Evolutionary conservation across 305 asterid genomes (phyloP).

Genomic region (Fraxinus sp.): DNA sequence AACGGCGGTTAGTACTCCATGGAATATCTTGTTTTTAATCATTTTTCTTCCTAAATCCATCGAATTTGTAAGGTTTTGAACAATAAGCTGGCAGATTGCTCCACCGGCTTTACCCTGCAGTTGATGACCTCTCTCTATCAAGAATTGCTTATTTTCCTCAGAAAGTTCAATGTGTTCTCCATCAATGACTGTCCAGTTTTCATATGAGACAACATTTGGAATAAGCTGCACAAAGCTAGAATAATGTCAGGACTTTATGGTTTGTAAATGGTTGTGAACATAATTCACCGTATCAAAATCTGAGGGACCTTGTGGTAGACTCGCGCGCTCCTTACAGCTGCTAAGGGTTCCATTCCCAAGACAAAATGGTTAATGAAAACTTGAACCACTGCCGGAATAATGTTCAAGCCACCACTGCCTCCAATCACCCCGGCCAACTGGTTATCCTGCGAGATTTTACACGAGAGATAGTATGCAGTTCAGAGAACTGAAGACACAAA

Average conservation of each 20-base stretch:
- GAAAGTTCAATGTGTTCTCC: constrained; percentile 84
- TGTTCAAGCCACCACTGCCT: constrained; percentile 79
- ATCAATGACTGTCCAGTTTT: constrained; percentile 76
- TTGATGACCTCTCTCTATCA: constrained; percentile 65
- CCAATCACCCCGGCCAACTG: constrained; percentile 84
- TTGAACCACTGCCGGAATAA: constrained; percentile 77
- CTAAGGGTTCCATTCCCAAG: constrained; percentile 70
- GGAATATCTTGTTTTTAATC: constrained; percentile 23
- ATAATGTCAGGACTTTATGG: constrained; percentile 3
- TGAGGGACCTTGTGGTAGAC: constrained; percentile 65
- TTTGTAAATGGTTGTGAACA: neutral
- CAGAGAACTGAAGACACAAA: neutral
- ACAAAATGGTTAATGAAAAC: constrained; percentile 84
- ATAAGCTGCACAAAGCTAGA: constrained; percentile 49
- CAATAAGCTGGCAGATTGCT: constrained; percentile 74
- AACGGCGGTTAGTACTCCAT: constrained; percentile 67
- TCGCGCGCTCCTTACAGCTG: constrained; percentile 75
- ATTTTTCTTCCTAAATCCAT: constrained; percentile 31
- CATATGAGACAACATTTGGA: constrained; percentile 71
- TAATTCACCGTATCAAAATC: neutral
- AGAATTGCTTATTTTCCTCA: constrained; percentile 42
- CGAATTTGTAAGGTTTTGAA: constrained; percentile 48
- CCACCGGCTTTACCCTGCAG: constrained; percentile 63
- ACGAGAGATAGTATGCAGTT: neutral
- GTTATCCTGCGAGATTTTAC: constrained; percentile 45